A percentile compares a stretch with the other conserved stretches of the same genome.
Evolutionary conservation across 2,329 filamentous ascomycete genomes (phyloP).

Genomic region (Cytospora mali): DNA sequence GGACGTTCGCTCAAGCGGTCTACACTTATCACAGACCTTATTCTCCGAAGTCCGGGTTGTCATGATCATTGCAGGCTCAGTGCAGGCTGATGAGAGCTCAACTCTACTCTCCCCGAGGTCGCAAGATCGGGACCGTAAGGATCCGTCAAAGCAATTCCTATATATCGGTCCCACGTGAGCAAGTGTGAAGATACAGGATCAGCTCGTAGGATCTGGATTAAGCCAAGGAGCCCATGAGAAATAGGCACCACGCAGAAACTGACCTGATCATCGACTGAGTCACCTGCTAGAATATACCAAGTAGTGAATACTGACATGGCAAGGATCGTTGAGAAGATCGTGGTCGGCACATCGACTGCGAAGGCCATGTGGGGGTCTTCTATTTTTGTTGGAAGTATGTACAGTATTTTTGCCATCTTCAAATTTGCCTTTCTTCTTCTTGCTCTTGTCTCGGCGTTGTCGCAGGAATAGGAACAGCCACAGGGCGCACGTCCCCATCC

Average conservation of each 20-base stretch:
- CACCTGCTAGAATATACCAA: background rate
- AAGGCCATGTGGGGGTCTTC: background rate
- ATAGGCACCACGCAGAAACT: background rate
- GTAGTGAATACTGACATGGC: background rate
- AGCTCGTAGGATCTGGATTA: background rate
- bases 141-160: background rate
- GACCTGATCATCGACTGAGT: background rate
- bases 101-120: background rate
- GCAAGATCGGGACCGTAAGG: background rate
- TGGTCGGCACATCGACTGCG: background rate
- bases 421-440: background rate
- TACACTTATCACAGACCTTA: constrained; percentile 6
- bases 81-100: background rate
- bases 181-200: background rate
- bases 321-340: background rate
- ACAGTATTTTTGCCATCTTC: no score
- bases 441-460: background rate
- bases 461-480: background rate
- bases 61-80: background rate
- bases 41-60: background rate
- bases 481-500: background rate
- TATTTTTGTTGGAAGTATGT: background rate
- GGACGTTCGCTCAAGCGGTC: background rate
- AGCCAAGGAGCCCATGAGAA: background rate
- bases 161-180: background rate